phyloP scores from a whole-genome alignment of 2,329 filamentous ascomycete species.

The Apiospora koreana region DNA sequence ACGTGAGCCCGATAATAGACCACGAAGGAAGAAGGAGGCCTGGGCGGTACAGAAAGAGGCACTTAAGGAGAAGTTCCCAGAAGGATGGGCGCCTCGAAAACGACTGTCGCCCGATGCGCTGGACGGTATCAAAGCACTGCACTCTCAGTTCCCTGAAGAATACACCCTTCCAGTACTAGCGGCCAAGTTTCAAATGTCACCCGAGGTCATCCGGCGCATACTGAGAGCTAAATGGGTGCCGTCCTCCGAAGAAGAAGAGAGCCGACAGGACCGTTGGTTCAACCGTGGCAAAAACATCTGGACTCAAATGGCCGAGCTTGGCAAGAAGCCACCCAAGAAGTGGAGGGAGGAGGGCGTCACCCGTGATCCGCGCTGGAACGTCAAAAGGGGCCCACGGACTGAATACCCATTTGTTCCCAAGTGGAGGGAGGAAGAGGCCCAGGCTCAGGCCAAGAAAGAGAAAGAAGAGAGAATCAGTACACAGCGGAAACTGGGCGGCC shows the following conservation, averaged over 20 bases:
- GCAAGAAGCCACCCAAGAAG: slow-evolving; percentile 59
- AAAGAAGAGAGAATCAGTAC: slow-evolving; percentile 25
- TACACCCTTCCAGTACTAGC: slow-evolving; percentile 78
- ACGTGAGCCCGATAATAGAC: slow-evolving; percentile 16
- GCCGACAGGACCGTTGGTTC: slow-evolving; percentile 63
- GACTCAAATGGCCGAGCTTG: slow-evolving; percentile 59
- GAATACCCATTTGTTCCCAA: slow-evolving; percentile 30
- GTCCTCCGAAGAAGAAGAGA: slow-evolving; percentile 53
- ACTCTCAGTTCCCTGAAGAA: slow-evolving; percentile 72
- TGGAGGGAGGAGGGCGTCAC: slow-evolving; percentile 60
- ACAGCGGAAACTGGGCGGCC: slow-evolving; percentile 28
- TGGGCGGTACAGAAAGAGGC: slow-evolving; percentile 81
- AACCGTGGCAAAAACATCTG: slow-evolving; percentile 61
- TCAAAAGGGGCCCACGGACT: slow-evolving; percentile 28
- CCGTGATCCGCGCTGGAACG: slow-evolving; percentile 45
- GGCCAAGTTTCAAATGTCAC: slow-evolving; percentile 78
- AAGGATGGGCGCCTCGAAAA: slow-evolving; percentile 81
- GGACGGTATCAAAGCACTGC: slow-evolving; percentile 82
- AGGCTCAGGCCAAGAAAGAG: slow-evolving; percentile 23
- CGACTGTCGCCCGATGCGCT: slow-evolving; percentile 89
- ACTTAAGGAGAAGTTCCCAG: slow-evolving; percentile 75
- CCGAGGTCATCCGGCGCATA: slow-evolving; percentile 85
- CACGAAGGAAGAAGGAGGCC: slow-evolving; percentile 39
- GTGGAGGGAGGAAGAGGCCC: slow-evolving; percentile 26
- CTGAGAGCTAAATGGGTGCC: slow-evolving; percentile 77